Evolutionary conservation across 495 filamentous ascomycete species (phyloP).

Genomic region (Aspergillus kassunensis): DNA sequence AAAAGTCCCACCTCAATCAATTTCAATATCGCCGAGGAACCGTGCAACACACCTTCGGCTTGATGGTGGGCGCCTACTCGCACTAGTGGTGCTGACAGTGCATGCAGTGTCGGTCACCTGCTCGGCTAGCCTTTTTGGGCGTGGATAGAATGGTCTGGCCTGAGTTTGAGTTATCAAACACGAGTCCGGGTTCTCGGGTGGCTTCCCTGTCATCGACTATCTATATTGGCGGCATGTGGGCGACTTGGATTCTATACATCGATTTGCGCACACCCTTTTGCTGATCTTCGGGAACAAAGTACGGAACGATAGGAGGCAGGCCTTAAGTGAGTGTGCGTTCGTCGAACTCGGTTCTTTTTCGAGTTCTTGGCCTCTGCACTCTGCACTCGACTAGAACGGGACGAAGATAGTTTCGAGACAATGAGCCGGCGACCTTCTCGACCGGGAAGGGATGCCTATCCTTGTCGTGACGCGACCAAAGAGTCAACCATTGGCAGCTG

Average conservation of each 20-base stretch:
- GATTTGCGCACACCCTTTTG: background rate
- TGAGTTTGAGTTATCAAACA: background rate
- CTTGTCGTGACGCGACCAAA: no score
- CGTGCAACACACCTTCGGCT: constrained; percentile 6
- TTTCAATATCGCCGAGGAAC: constrained; percentile 11
- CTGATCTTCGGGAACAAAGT: constrained; percentile 4
- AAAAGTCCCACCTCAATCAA: constrained; percentile 3
- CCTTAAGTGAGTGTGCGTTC: no score
- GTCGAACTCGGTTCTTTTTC: background rate
- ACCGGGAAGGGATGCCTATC: no score
- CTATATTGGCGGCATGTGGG: background rate
- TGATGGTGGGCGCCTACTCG: constrained; percentile 11
- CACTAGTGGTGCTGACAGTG: constrained; percentile 23
- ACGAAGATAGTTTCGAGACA: background rate
- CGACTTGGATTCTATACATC: background rate
- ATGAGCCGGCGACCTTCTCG: background rate
- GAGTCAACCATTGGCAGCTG: no score
- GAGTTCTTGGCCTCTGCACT: background rate
- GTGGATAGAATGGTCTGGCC: constrained; percentile 8
- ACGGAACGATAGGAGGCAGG: background rate
- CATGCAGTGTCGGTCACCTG: constrained; percentile 22
- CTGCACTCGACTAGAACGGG: background rate
- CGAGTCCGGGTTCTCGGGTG: background rate
- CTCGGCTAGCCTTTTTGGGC: constrained; percentile 18
- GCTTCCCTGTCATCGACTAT: background rate